Evolutionary conservation across 345 rosid genomes (phyloP).

Genomic region (Linum tenue): DNA sequence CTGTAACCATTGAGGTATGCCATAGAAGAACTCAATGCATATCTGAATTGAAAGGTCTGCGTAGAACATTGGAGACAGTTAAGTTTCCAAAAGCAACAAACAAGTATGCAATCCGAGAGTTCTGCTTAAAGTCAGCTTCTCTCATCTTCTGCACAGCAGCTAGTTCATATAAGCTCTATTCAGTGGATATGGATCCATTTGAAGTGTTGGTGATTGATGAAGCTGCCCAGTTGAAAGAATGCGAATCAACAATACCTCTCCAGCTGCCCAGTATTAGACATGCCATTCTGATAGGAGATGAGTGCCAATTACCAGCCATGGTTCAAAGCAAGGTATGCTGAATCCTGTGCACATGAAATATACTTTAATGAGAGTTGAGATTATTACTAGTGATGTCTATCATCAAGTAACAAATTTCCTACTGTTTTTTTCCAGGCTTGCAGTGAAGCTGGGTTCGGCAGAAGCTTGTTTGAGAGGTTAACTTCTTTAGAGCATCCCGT

Average conservation of each 20-base stretch:
- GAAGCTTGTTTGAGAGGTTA: slow-evolving; percentile 30
- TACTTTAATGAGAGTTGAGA: background rate
- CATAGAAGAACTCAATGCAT: slow-evolving; percentile 8
- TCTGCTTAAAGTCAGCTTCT: slow-evolving; percentile 29
- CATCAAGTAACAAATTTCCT: background rate
- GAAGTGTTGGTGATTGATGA: slow-evolving; percentile 38
- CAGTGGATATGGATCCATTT: slow-evolving; percentile 11
- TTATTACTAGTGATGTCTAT: too few species aligned
- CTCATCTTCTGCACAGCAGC: slow-evolving; percentile 41
- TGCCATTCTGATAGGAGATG: slow-evolving; percentile 42
- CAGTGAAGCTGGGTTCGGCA: slow-evolving; percentile 16
- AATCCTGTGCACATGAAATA: background rate
- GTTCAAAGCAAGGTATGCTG: slow-evolving; percentile 29
- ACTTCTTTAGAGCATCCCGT: slow-evolving; percentile 8
- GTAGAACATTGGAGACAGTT: background rate
- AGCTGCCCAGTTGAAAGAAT: slow-evolving; percentile 54
- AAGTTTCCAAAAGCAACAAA: background rate
- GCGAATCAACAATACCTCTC: slow-evolving; percentile 40
- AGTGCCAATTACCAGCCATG: slow-evolving; percentile 44
- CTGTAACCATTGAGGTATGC: slow-evolving; percentile 3
- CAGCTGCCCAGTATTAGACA: slow-evolving; percentile 34
- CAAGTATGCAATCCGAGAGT: background rate
- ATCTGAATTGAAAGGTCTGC: slow-evolving; percentile 1
- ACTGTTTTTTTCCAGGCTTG: slow-evolving; percentile 8
- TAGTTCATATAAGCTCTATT: slow-evolving; percentile 28